Conservation (phyloP, 208 protist genomes). For the Trypanosoma congolense region DNA sequence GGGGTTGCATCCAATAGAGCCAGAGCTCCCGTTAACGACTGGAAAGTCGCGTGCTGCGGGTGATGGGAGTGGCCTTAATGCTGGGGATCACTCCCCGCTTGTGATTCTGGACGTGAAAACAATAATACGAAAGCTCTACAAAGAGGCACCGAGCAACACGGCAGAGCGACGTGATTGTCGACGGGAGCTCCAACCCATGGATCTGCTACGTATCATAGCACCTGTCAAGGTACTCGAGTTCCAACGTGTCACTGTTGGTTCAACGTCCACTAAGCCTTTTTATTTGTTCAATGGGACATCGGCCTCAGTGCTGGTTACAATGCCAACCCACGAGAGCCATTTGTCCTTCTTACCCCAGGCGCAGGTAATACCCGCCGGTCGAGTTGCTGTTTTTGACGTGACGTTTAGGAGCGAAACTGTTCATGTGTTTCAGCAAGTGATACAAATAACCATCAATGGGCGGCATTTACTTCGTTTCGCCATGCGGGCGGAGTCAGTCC, state of each 20-base stretch:
- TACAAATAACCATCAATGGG: constrained; percentile 87
- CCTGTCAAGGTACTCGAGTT: constrained; percentile 88
- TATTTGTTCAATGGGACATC: constrained; percentile 89
- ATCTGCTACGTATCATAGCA: constrained; percentile 71
- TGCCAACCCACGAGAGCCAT: constrained; percentile 70
- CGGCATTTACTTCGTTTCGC: constrained; percentile 85
- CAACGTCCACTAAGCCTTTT: constrained; percentile 69
- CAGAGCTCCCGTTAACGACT: constrained; percentile 15
- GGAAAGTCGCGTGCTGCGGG: constrained; percentile 19
- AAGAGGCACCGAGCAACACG: constrained; percentile 58
- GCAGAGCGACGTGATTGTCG: constrained; percentile 90
- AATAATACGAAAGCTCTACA: constrained; percentile 82
- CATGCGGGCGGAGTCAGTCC: constrained; percentile 84
- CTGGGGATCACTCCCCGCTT: constrained; percentile 40
- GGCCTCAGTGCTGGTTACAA: constrained; percentile 60
- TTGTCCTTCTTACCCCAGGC: constrained; percentile 52
- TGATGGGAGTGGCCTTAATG: constrained; percentile 13
- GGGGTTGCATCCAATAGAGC: constrained; percentile 61
- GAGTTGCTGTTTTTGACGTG: constrained; percentile 91
- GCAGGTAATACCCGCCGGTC: constrained; percentile 88
- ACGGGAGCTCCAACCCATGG: constrained; percentile 79
- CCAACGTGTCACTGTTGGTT: constrained; percentile 83
- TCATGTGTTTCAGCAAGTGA: constrained; percentile 77
- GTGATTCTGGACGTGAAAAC: constrained; percentile 69
- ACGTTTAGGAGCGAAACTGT: constrained; percentile 52